These are phyloP conservation scores for Alternaria gansuensis DNA, from an alignment of 2,329 filamentous ascomycete species.

Conservation along the genomic window DNA sequence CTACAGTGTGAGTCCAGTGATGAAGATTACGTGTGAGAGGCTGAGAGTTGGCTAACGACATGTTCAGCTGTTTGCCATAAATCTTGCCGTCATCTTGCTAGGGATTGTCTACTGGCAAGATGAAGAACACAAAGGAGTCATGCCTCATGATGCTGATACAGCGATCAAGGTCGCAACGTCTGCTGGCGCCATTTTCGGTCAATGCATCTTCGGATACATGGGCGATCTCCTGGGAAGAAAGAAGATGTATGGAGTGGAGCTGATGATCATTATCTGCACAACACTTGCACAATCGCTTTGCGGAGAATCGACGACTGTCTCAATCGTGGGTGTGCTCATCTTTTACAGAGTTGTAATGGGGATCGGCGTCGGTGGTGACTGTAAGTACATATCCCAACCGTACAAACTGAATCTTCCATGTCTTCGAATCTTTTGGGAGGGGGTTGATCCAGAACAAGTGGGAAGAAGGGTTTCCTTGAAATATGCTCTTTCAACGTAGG, in stretches of 20 bases:
- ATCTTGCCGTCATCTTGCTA: slow-evolving; percentile 67
- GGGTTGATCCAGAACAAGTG: too few species aligned
- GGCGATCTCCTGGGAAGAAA: slow-evolving; percentile 82
- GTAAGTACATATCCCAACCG: slow-evolving; percentile 48
- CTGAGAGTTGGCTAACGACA: slow-evolving; percentile 14
- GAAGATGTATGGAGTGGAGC: slow-evolving; percentile 76
- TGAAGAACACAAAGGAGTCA: slow-evolving; percentile 55
- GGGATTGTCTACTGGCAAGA: slow-evolving; percentile 77
- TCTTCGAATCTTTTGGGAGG: too few species aligned
- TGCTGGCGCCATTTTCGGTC: slow-evolving; percentile 82
- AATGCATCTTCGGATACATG: slow-evolving; percentile 73
- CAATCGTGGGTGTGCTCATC: slow-evolving; percentile 52
- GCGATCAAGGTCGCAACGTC: slow-evolving; percentile 88
- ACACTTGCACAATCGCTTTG: slow-evolving; percentile 53
- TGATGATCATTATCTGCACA: slow-evolving; percentile 53
- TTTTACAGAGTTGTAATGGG: slow-evolving; percentile 56
- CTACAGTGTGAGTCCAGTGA: slow-evolving; percentile 58
- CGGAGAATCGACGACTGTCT: slow-evolving; percentile 47
- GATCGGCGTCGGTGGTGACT: slow-evolving; percentile 46
- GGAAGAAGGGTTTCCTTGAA: too few species aligned
- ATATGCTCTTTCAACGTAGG: not conserved
- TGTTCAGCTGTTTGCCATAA: slow-evolving; percentile 66
- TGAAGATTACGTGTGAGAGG: not conserved
- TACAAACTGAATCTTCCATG: not conserved
- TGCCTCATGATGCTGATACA: slow-evolving; percentile 74